A percentile compares a stretch with the other conserved stretches of the same genome.
Conservation (phyloP, 1,284 basidiomycete genomes). For the Sporisorium iseilematis-ciliati region DNA sequence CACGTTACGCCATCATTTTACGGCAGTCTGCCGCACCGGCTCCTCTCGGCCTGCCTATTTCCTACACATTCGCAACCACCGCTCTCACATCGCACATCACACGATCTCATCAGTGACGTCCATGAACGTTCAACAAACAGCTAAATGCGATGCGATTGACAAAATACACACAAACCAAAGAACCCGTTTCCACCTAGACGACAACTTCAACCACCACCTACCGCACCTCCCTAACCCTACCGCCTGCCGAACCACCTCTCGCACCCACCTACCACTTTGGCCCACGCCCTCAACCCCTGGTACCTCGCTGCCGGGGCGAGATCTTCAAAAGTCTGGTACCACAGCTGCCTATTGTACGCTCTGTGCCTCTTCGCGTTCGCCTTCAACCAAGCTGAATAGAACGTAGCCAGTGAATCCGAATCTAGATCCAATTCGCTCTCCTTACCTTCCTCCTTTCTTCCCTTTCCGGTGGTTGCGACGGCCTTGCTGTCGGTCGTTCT, state of each 20-base stretch:
- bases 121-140: neutral
- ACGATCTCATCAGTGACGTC: neutral
- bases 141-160: constrained; percentile 2
- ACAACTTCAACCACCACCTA: neutral
- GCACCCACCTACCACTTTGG: constrained; percentile 29
- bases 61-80: neutral
- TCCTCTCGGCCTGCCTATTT: neutral
- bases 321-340: constrained; percentile 55
- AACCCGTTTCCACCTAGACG: neutral
- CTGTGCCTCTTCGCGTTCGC: constrained; percentile 57
- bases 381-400: constrained; percentile 66
- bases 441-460: neutral
- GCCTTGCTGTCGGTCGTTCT: constrained; percentile 37
- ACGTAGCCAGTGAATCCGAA: constrained; percentile 54
- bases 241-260: constrained; percentile 31
- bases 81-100: neutral
- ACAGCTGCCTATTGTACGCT: constrained; percentile 63
- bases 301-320: constrained; percentile 48
- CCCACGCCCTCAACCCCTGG: constrained; percentile 39
- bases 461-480: constrained; percentile 21
- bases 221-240: constrained; percentile 3
- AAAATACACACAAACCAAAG: neutral
- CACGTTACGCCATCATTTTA: too few relatives aligned
- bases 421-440: constrained; percentile 39
- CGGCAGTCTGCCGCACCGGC: constrained; percentile 18